Evolutionary conservation across 2,329 filamentous ascomycete genomes (phyloP).

Genomic region (Penicillium nordicum): DNA sequence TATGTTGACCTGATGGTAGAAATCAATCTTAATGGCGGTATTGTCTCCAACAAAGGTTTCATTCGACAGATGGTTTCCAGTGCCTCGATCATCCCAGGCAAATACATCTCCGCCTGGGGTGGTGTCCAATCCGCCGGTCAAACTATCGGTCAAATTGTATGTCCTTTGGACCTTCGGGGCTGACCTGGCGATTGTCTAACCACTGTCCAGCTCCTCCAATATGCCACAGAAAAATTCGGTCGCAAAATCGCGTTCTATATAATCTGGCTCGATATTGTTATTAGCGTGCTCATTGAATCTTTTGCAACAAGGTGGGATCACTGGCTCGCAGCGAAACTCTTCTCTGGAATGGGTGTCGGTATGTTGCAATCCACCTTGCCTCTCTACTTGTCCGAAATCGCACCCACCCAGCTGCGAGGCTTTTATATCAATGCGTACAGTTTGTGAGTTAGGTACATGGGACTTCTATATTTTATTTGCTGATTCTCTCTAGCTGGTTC

Average conservation of each 20-base stretch:
- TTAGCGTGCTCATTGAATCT: constrained; percentile 40
- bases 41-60: constrained; percentile 44
- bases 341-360: constrained; percentile 43
- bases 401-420: constrained; percentile 43
- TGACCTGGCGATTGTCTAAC: background rate
- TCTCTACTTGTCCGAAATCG: constrained; percentile 43
- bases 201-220: constrained; percentile 30
- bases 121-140: constrained; percentile 42
- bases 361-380: constrained; percentile 44
- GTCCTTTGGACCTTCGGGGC: background rate
- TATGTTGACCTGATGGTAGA: constrained; percentile 7
- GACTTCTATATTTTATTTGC: too few species aligned
- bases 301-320: constrained; percentile 39
- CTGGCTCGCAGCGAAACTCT: constrained; percentile 39
- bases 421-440: constrained; percentile 42
- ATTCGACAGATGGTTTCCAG: constrained; percentile 36
- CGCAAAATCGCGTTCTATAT: constrained; percentile 37
- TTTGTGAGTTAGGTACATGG: constrained; percentile 22
- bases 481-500: constrained; percentile 36
- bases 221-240: constrained; percentile 36
- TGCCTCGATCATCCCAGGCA: constrained; percentile 34
- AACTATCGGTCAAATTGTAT: constrained; percentile 40
- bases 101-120: constrained; percentile 41
- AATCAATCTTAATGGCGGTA: constrained; percentile 39
- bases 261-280: constrained; percentile 35